Evolutionary conservation across 768 basidiomycete species (phyloP).

Genomic region (Inosperma sp.): DNA sequence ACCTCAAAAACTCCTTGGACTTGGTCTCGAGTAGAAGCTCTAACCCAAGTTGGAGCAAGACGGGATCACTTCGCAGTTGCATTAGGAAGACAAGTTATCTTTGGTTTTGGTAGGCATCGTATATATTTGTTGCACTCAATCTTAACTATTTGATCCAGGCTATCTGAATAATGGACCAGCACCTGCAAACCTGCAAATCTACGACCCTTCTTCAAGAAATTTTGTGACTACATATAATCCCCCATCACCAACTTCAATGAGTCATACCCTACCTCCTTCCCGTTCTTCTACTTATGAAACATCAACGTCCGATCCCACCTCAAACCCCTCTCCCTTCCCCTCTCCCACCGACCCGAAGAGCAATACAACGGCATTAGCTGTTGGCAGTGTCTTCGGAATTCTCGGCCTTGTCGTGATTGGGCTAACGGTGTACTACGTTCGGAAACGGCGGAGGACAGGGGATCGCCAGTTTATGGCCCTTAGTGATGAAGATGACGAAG

Average conservation of each 20-base stretch:
- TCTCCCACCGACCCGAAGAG: conserved; percentile 14
- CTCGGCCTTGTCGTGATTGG: conserved; percentile 48
- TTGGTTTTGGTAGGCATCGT: conserved; percentile 65
- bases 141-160: conserved; percentile 29
- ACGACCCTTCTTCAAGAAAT: conserved; percentile 38
- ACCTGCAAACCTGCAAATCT: conserved; percentile 52
- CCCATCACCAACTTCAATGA: conserved; percentile 27
- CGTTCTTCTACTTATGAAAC: conserved; percentile 13
- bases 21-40: conserved; percentile 50
- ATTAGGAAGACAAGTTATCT: conserved; percentile 58
- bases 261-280: conserved; percentile 33
- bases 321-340: conserved; percentile 20
- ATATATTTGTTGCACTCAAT: not conserved
- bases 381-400: conserved; percentile 60
- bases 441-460: conserved; percentile 15
- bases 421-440: conserved; percentile 42
- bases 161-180: conserved; percentile 50
- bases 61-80: conserved; percentile 72
- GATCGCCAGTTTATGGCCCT: conserved; percentile 26
- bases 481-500: conserved; percentile 25
- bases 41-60: conserved; percentile 57
- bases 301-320: conserved; percentile 17
- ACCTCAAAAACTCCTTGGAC: conserved; percentile 49
- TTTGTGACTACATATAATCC: conserved; percentile 43
- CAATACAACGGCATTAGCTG: conserved; percentile 45